A percentile compares a stretch with the other conserved stretches of the same genome.
Evolutionary conservation across 2,329 filamentous ascomycete species (phyloP).

Genomic region (Zasmidium angulare): DNA sequence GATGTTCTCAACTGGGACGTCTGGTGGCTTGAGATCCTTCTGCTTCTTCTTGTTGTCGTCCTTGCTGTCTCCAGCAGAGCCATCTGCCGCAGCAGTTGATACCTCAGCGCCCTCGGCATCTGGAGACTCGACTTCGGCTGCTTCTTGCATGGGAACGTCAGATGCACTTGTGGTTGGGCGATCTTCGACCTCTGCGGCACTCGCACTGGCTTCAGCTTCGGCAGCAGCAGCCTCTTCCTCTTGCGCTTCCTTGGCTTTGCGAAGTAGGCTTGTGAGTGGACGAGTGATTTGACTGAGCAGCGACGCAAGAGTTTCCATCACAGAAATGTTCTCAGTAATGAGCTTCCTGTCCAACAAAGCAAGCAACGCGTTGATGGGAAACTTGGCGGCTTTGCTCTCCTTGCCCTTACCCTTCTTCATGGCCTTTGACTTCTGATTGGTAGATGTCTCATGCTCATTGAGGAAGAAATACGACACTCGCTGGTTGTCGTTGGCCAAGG

Average conservation of each 20-base stretch:
- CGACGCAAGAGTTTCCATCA: constrained; percentile 90
- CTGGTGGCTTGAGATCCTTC: constrained; percentile 70
- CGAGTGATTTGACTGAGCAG: constrained; percentile 85
- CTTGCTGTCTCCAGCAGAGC: constrained; percentile 41
- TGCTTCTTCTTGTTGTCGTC: constrained; percentile 56
- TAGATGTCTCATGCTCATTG: constrained; percentile 82
- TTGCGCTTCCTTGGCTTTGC: constrained; percentile 73
- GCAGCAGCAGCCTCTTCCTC: constrained; percentile 43
- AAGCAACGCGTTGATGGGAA: constrained; percentile 86
- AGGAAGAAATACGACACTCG: constrained; percentile 91
- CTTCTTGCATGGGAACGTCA: constrained; percentile 31
- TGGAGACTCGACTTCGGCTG: constrained; percentile 9
- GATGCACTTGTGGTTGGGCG: constrained; percentile 22
- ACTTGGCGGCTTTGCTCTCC: constrained; percentile 80
- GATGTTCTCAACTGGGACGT: constrained; percentile 85
- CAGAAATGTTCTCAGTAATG: constrained; percentile 93
- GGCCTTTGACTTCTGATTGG: constrained; percentile 65
- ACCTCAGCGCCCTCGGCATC: constrained; percentile 20
- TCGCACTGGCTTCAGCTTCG: constrained; percentile 36
- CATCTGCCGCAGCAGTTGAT: constrained; percentile 9
- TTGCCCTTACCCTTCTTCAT: constrained; percentile 77
- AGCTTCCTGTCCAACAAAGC: constrained; percentile 87
- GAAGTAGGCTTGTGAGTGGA: constrained; percentile 77
- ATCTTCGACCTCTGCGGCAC: constrained; percentile 28
- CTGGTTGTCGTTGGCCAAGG: constrained; percentile 78